Base-by-base conservation (phyloP, 441 rosid genomes). In the Croton setiger region DNA sequence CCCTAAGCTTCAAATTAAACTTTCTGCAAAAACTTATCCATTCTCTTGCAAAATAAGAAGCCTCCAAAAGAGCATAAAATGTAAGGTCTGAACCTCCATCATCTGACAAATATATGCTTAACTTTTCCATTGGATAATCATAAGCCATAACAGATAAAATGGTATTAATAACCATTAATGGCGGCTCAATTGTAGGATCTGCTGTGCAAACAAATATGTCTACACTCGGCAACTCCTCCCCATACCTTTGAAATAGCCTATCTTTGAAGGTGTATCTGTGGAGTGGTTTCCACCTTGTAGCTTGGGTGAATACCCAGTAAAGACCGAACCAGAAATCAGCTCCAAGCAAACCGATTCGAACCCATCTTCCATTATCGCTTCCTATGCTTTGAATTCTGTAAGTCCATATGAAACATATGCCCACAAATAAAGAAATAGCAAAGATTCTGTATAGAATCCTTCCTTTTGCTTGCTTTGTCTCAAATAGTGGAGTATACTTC, bases 161-260 rank as follows among this genome's bases (percentile, higher is more conserved):
- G 0, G 93, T 89, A 81, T 83, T 91, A 3, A 80, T 76, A n/a
- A 84, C 92, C 89, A 89, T 67, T 64, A 79, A 45, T 4, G 92
- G 88, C n/a, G 92, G 93, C 81, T 91, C 96, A 5, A 83, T 67
- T 17, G n/a, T 62, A 1, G 93, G 96, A 69, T 87, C 90, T 11
- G 89, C 90, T 5, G 96, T 91, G 87, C 92, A 86, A 14, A 87
- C 87, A 18, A 85, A 91, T 0, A 89, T 62, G 70, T 92, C 96
- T 15, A 92, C 82, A 13, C 73, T 66, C 0, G 91, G 93, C 56
- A 67, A 60, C 1, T 52, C 49, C 2, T 84, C 56, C 41, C 63
- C 80, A 11, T 72, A 62, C 27, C 89, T 83, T 3, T 43, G 68
- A 47, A 78, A 79, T 63, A 84, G 89, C 55, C 81, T 78, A 39